Evolutionary conservation across 2,329 filamentous ascomycete species (phyloP).

Genomic region (Aureobasidium sp.): DNA sequence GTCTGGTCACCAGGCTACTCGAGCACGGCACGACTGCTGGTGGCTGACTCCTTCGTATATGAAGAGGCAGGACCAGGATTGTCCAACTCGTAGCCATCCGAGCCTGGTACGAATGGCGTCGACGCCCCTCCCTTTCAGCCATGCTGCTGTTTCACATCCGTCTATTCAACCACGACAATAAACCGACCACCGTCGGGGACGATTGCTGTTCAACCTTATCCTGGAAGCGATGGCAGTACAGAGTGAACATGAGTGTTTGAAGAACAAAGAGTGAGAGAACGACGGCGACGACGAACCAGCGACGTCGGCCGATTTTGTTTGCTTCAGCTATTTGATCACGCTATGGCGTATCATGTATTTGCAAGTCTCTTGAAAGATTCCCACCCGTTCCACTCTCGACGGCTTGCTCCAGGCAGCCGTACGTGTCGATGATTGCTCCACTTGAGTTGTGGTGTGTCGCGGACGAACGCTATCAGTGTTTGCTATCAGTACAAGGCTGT

Average conservation of each 20-base stretch:
- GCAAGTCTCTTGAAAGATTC: not conserved
- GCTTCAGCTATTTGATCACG: not conserved
- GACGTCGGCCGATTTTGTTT: not conserved
- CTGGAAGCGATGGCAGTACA: not conserved
- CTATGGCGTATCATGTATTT: not conserved
- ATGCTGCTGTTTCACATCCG: not conserved
- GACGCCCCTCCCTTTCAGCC: constrained; percentile 1
- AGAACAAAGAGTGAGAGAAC: not conserved
- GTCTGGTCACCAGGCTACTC: constrained; percentile 2
- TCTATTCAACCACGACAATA: constrained; percentile 3
- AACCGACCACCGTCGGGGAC: not conserved
- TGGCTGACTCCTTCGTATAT: constrained; percentile 6
- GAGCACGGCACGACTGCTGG: constrained; percentile 5
- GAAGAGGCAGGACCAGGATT: not conserved
- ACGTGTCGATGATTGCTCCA: not conserved
- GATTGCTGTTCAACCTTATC: not conserved
- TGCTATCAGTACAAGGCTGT: not conserved
- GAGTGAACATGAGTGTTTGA: not conserved
- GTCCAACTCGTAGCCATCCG: not conserved
- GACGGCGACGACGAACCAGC: not conserved
- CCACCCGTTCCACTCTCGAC: not conserved
- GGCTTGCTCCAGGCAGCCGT: not conserved
- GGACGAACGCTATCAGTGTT: not conserved
- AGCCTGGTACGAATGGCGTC: not conserved
- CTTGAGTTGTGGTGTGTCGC: not conserved